Conservation (phyloP, 495 filamentous ascomycete genomes). For the Lophiotrema nucula region DNA sequence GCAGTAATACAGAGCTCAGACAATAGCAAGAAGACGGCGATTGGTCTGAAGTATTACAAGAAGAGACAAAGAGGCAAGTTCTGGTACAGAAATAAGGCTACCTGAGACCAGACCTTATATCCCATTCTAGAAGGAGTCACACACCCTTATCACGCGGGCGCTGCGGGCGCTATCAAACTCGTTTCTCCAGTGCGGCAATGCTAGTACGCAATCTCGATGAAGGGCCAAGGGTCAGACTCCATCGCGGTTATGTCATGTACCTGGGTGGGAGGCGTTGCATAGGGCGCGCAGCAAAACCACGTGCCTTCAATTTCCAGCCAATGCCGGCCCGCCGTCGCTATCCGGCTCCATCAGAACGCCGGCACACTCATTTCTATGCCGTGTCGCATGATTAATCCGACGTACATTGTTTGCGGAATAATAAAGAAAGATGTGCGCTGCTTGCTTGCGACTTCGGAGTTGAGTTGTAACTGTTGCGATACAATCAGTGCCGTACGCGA, state of each 20-base stretch:
- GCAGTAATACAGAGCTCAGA: background rate
- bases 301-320: slow-evolving; percentile 16
- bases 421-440: no score
- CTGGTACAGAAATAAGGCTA: no score
- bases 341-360: slow-evolving; percentile 5
- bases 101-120: no score
- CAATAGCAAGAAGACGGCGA: background rate
- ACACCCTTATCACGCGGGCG: slow-evolving; percentile 9
- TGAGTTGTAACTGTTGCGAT: no score
- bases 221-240: no score
- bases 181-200: background rate
- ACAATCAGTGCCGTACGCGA: no score
- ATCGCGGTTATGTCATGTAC: slow-evolving; percentile 8
- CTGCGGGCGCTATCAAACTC: background rate
- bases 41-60: background rate
- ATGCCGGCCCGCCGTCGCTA: slow-evolving; percentile 9
- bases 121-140: slow-evolving; percentile 7
- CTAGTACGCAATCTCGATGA: background rate
- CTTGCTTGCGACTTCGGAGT: no score
- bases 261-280: no score
- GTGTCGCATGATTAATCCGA: no score
- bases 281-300: slow-evolving; percentile 10
- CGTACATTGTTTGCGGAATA: no score
- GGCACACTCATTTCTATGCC: no score
- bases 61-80: no score